Base-by-base conservation (phyloP, 306 rosid species). In the Cicer judaicum region DNA sequence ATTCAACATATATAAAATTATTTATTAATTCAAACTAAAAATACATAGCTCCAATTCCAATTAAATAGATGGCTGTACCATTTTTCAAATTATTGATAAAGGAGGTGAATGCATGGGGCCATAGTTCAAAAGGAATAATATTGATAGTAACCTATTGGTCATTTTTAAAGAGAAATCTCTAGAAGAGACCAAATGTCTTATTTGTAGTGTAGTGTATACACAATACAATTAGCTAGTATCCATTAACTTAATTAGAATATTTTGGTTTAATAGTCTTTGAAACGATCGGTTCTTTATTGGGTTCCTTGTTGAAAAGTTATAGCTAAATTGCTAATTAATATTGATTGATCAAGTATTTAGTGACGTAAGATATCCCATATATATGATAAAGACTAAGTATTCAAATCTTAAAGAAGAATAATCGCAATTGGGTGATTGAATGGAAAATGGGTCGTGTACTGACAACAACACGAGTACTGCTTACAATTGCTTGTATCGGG, bases 401-500 rank as follows among this genome's bases (percentile, higher is more conserved):
- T 63, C 44, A 42, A 63, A 50, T 18, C 48, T 24, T 24, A 6
- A 60, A 79, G 41, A 72, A 38, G 72, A 47, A 75, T 48, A 19
- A 68, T 46, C 43, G 21, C 52, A 53, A 50, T 79, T 74, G 68
- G 79, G 44, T 62, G 78, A 77, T 67, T 78, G 82, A 79, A 74
- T 67, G 57, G 44, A 76, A 59, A 81, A 43, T 7, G 42, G 61
- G 38, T 12, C 71, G 79, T 60, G 74, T 79, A 71, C 59, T 84
- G 90, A 90, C 85, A 86, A 84, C 84, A 85, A 86, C 87, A 69
- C 64, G 81, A 89, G 83, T 89, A 85, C 80, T 82, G 70, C 34
- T 29, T 29, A 29, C 34, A 29, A 29, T 29, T 29, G 34, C 4
- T 29, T 29, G 5, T 29, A 29, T 29, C 4, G 34, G 34, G 34